A percentile compares a stretch with the other conserved stretches of the same genome.
phyloP scores from a whole-genome alignment of 805 yeast species.

The Sungouiozyma ichnusensis region DNA sequence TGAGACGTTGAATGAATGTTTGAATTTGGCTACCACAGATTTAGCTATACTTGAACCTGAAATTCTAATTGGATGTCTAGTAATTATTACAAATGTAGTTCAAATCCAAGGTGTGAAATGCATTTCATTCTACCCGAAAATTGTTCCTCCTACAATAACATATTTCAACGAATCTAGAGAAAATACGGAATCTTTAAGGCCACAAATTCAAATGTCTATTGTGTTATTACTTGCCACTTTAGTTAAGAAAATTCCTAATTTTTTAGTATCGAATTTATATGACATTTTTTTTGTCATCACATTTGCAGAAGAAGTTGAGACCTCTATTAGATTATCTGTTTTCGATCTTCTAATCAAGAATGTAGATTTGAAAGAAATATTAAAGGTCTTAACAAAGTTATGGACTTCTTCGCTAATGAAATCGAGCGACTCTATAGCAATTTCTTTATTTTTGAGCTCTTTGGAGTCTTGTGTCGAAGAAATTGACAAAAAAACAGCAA shows the following conservation, averaged over 20 bases:
- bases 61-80: constrained; percentile 60
- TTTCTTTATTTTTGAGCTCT: constrained; percentile 61
- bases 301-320: constrained; percentile 47
- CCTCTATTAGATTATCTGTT: constrained; percentile 49
- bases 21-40: constrained; percentile 41
- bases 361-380: constrained; percentile 53
- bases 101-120: constrained; percentile 74
- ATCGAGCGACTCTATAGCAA: constrained; percentile 34
- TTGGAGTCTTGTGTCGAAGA: constrained; percentile 56
- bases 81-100: constrained; percentile 59
- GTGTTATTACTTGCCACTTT: constrained; percentile 63
- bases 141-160: constrained; percentile 62
- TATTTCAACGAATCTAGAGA: constrained; percentile 37
- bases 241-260: constrained; percentile 76
- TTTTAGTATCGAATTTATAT: constrained; percentile 58
- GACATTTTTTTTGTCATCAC: constrained; percentile 52
- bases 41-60: constrained; percentile 47
- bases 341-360: constrained; percentile 52
- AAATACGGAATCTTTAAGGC: constrained; percentile 21
- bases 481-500: constrained; percentile 65
- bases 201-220: constrained; percentile 54
- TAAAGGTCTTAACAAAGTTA: constrained; percentile 48
- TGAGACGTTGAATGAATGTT: constrained; percentile 36
- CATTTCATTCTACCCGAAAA: constrained; percentile 75
- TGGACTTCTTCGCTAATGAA: constrained; percentile 42